Percentiles rank a stretch among this genome's conserved stretches.
Conservation (phyloP, 1,284 basidiomycete genomes). For the Irpex sp. region DNA sequence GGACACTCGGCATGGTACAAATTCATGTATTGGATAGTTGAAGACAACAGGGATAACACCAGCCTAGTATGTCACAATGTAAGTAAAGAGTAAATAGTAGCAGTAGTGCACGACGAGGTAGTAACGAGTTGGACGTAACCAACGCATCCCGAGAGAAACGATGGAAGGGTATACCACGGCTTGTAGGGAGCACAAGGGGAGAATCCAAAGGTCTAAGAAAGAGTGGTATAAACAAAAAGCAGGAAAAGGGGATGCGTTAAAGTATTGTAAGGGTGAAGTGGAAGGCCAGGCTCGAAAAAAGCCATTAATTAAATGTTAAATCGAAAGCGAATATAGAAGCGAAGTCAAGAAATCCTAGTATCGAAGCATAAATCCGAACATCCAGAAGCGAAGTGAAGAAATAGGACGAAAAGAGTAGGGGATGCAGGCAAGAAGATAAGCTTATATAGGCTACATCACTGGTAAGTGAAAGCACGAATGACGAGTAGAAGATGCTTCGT, state of each 20-base stretch:
- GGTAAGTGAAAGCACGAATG: neutral
- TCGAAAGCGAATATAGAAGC: neutral
- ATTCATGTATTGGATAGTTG: neutral
- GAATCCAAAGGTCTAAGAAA: neutral
- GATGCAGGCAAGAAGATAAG: neutral
- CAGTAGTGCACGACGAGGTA: too few species aligned
- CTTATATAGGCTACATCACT: neutral
- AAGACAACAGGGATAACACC: neutral
- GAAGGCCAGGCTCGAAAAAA: neutral
- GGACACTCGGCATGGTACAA: neutral
- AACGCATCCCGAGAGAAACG: neutral
- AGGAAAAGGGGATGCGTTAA: neutral
- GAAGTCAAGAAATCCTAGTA: neutral
- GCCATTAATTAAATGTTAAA: neutral
- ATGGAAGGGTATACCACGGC: neutral
- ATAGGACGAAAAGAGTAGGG: neutral
- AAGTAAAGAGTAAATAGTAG: too few species aligned
- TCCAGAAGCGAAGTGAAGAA: neutral
- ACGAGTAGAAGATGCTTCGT: neutral
- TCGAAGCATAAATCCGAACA: neutral
- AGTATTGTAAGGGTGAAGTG: neutral
- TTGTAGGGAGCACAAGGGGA: neutral
- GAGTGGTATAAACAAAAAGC: neutral
- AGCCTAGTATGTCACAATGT: too few species aligned
- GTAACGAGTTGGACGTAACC: too few species aligned